Conservation (phyloP, 1,139 yeast species). For the Ogataea hybrid region DNA sequence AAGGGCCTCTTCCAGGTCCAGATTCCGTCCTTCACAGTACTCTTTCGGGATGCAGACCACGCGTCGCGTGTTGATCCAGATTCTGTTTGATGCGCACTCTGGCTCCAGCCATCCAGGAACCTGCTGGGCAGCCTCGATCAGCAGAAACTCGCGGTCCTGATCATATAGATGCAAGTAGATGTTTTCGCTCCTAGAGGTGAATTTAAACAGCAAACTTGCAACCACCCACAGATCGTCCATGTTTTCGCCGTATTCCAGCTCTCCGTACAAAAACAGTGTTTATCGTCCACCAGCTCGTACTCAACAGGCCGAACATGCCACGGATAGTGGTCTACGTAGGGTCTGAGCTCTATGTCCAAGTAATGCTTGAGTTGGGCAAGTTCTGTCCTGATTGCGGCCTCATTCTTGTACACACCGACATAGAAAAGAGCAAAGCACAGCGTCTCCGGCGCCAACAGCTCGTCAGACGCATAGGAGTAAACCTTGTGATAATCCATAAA, state of each 20-base stretch:
- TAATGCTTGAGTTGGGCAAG: constrained; percentile 23
- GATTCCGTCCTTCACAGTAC: constrained; percentile 30
- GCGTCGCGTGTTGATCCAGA: constrained; percentile 41
- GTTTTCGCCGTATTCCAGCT: constrained; percentile 42
- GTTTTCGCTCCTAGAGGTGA: constrained; percentile 36
- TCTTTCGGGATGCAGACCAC: constrained; percentile 36
- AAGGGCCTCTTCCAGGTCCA: constrained; percentile 36
- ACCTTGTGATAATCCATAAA: constrained; percentile 12
- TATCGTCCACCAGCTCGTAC: constrained; percentile 12
- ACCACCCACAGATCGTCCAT: constrained; percentile 48
- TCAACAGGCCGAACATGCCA: constrained; percentile 35
- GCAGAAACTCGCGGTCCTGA: constrained; percentile 54
- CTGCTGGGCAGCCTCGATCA: constrained; percentile 46
- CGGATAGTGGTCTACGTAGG: constrained; percentile 42
- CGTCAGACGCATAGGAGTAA: constrained; percentile 10
- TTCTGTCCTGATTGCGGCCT: constrained; percentile 11
- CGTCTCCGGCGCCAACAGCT: constrained; percentile 13
- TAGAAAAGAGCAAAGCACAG: constrained; percentile 13
- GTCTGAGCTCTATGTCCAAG: constrained; percentile 32
- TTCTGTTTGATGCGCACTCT: constrained; percentile 39
- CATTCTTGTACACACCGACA: constrained; percentile 14
- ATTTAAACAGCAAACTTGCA: constrained; percentile 38
- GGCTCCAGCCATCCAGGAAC: constrained; percentile 47
- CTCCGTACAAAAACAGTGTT: constrained; percentile 40
- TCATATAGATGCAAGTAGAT: constrained; percentile 50